phyloP scores from a whole-genome alignment of 2,329 filamentous ascomycete genomes.

The Diaporthe nobilis region DNA sequence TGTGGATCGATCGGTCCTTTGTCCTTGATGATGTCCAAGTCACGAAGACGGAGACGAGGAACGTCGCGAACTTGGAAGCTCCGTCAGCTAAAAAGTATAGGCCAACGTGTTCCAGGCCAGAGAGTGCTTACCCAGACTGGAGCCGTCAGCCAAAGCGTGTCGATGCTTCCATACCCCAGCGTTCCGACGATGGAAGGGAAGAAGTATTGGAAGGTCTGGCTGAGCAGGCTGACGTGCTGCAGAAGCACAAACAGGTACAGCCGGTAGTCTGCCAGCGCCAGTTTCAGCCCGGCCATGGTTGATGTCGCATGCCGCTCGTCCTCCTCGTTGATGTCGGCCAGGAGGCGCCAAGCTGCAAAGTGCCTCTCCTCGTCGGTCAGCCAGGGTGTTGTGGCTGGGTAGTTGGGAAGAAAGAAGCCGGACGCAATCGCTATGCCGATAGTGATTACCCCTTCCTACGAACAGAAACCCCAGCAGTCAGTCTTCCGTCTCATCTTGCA shows the following conservation, averaged over 20 bases:
- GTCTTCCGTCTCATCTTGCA: not conserved
- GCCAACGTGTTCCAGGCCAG: not conserved
- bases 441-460: slow-evolving; percentile 36
- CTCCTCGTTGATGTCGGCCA: slow-evolving; percentile 45
- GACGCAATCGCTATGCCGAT: slow-evolving; percentile 39
- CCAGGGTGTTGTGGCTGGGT: slow-evolving; percentile 42
- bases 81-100: not conserved
- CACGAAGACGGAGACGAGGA: slow-evolving; percentile 66
- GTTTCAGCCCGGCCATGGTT: slow-evolving; percentile 45
- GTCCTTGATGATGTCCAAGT: slow-evolving; percentile 69
- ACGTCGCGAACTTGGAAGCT: slow-evolving; percentile 59
- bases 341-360: slow-evolving; percentile 42
- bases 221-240: slow-evolving; percentile 65
- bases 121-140: slow-evolving; percentile 64
- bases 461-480: not conserved
- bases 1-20: slow-evolving; percentile 70
- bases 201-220: slow-evolving; percentile 74
- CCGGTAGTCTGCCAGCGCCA: slow-evolving; percentile 52
- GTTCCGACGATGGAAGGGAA: slow-evolving; percentile 76
- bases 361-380: slow-evolving; percentile 43
- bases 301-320: slow-evolving; percentile 43
- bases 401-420: slow-evolving; percentile 43
- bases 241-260: slow-evolving; percentile 68
- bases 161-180: slow-evolving; percentile 68
- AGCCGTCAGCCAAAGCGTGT: slow-evolving; percentile 70